phyloP scores from a whole-genome alignment of 371 early-diverging fungal genomes.

The Rhizopus delemar region DNA sequence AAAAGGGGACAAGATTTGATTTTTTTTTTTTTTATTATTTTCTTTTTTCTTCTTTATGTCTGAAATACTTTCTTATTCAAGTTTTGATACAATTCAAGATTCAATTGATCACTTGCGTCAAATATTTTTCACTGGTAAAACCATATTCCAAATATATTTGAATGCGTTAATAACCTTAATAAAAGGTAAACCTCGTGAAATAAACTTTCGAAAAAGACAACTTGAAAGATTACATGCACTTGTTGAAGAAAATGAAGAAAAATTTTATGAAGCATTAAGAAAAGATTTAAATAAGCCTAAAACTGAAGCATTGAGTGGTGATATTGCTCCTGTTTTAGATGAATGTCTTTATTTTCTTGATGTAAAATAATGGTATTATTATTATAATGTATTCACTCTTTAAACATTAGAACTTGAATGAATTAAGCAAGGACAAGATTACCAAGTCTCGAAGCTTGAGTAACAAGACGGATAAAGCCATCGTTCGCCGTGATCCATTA shows the following conservation, averaged over 20 bases:
- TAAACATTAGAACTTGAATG: slow-evolving; percentile 56
- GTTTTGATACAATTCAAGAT: slow-evolving; percentile 45
- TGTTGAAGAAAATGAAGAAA: slow-evolving; percentile 67
- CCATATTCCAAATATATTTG: background rate
- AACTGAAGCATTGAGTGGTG: slow-evolving; percentile 58
- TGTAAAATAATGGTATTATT: slow-evolving; percentile 20
- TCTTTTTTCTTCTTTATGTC: slow-evolving; percentile 15
- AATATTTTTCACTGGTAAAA: slow-evolving; percentile 37
- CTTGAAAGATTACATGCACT: slow-evolving; percentile 66
- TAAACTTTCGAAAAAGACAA: slow-evolving; percentile 69
- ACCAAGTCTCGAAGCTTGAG: slow-evolving; percentile 34
- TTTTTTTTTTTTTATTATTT: slow-evolving; percentile 4
- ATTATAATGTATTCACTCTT: slow-evolving; percentile 15
- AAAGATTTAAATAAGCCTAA: slow-evolving; percentile 70
- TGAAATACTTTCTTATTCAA: slow-evolving; percentile 29
- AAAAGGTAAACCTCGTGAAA: slow-evolving; percentile 47
- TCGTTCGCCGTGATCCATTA: slow-evolving; percentile 73
- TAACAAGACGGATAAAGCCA: slow-evolving; percentile 42
- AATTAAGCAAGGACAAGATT: slow-evolving; percentile 56
- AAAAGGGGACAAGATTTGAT: background rate
- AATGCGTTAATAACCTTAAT: background rate
- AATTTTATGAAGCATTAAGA: slow-evolving; percentile 58
- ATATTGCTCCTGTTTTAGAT: slow-evolving; percentile 61
- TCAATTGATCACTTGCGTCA: slow-evolving; percentile 35
- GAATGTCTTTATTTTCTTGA: slow-evolving; percentile 53